Base-by-base conservation (phyloP, 148 eudicot genomes). In the Arbutus unedo region DNA sequence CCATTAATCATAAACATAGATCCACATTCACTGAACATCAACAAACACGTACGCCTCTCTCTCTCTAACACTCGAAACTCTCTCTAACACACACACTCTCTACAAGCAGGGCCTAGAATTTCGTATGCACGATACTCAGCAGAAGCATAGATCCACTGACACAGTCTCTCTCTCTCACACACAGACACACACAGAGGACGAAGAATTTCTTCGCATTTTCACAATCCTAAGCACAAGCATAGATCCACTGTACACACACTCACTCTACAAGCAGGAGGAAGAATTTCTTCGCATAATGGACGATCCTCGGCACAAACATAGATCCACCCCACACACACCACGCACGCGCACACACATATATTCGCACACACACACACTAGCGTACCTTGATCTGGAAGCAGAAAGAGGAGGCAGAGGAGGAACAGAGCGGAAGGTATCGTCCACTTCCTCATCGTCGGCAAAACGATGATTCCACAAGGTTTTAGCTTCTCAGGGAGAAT, bases 341-440 rank as follows among this genome's bases (percentile, higher is more conserved):
- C 55, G 7, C 15, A 11, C 13, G 23, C 45, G 19, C 62, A 57
- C 5, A 5, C 21, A 57, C 16, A 16, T 51, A 7, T 2, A 8
- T 8, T 57, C 73, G 3, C 16, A 11, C 38, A 23, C 45, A 15
- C 11, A 13, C 14, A 38, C 70, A 8, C 56, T 11, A 73, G 76
- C 77, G 19, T 79, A 96, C 99, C 99, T 88, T 93, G 98, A 96
- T 96, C 99, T 60, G 95, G 94, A 53, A 94, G 89, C 45, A 94
- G 93, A 77, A 90, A 89, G 80, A 96, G 89, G 67, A 96, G 92
- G 82, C 98, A 96, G 2, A 96, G 31, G 15, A 96, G 91, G 76
- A 96, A 87, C 50, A 96, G 79, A 48, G 86, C 89, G 90, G 94
- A 91, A 82, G 94, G 83, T 67, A 92, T 50, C 89, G 98, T 92